phyloP scores from a whole-genome alignment of 2,329 filamentous ascomycete genomes.

The Grosmannia penicillata region DNA sequence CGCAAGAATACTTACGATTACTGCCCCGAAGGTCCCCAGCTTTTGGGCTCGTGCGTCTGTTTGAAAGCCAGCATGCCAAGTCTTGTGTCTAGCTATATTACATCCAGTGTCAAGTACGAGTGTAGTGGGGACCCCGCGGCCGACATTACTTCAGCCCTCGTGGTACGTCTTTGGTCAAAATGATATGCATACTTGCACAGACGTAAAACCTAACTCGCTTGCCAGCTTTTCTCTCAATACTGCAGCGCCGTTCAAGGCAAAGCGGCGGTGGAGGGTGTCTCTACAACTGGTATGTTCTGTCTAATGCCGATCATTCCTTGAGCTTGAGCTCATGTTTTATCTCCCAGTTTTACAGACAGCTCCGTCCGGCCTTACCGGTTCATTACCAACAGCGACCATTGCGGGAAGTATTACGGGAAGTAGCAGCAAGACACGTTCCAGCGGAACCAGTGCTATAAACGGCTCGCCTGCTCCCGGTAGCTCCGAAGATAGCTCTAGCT shows the following conservation, averaged over 20 bases:
- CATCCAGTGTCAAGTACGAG: conserved; percentile 25
- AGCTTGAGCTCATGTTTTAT: background rate
- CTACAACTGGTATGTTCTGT: background rate
- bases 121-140: conserved; percentile 28
- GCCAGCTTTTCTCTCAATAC: too few species aligned
- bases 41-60: conserved; percentile 37
- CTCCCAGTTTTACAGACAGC: background rate
- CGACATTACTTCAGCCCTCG: conserved; percentile 30
- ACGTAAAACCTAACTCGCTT: background rate
- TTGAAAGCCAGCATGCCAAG: conserved; percentile 31
- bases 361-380: too few species aligned
- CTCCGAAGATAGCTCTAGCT: background rate
- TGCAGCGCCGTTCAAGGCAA: background rate
- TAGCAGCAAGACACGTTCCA: conserved; percentile 4
- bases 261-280: background rate
- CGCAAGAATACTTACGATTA: conserved; percentile 21
- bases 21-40: conserved; percentile 30
- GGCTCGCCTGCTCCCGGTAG: conserved; percentile 7
- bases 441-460: conserved; percentile 1
- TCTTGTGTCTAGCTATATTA: conserved; percentile 27
- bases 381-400: background rate
- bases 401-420: background rate
- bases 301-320: background rate
- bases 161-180: conserved; percentile 7
- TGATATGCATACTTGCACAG: background rate